These are phyloP conservation scores for Ulvella scutata DNA, from an alignment of 139 green algal species.

Conservation along the genomic window DNA sequence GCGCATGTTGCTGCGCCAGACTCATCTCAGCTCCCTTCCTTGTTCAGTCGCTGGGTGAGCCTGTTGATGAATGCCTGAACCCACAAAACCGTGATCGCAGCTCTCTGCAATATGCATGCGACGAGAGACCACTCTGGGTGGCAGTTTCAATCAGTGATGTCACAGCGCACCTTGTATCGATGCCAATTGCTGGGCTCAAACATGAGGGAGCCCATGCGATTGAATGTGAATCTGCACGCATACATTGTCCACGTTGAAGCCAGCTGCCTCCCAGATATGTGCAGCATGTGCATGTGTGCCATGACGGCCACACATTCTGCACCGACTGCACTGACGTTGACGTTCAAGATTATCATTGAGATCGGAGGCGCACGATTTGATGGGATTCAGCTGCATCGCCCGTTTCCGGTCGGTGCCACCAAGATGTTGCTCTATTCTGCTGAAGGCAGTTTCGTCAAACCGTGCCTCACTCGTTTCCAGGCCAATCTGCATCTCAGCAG, in stretches of 20 bases:
- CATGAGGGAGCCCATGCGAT: constrained; percentile 33
- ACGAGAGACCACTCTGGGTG: too few relatives aligned
- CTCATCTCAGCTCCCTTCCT: too few relatives aligned
- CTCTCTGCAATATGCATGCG: not conserved
- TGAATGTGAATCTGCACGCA: constrained; percentile 17
- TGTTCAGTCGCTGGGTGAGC: not conserved
- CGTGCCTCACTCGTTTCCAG: constrained; percentile 17
- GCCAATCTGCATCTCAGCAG: constrained; percentile 15
- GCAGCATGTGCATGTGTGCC: too few relatives aligned
- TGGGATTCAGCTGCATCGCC: constrained; percentile 16
- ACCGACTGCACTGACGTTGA: too few relatives aligned
- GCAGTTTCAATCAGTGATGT: not conserved
- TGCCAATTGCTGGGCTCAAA: constrained; percentile 37
- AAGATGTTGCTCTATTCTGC: constrained; percentile 17
- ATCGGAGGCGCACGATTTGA: not conserved
- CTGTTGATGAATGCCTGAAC: not conserved
- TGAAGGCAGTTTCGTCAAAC: constrained; percentile 25
- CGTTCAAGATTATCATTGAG: too few relatives aligned
- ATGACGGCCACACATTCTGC: too few relatives aligned
- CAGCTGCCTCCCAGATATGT: too few relatives aligned
- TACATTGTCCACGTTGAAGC: too few relatives aligned
- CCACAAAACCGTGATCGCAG: not conserved
- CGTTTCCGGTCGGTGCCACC: constrained; percentile 8
- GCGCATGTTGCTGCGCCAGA: too few relatives aligned
- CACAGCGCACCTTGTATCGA: constrained; percentile 16